Evolutionary conservation across 352 stramenopile genomes (phyloP).

Genomic region (Pythium apleroticum): DNA sequence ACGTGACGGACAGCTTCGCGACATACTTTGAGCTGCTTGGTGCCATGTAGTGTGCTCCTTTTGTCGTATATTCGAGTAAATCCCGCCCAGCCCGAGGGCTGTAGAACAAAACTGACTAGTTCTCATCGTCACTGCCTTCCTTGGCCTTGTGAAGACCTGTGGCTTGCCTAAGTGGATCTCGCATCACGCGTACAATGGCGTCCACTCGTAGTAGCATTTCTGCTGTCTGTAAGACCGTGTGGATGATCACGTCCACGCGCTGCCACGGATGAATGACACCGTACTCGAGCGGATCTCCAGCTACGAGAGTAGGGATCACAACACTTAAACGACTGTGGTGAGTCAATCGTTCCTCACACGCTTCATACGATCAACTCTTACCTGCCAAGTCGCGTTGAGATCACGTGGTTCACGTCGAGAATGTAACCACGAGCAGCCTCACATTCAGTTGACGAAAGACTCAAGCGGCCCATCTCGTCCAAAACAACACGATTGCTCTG

Average conservation of each 20-base stretch:
- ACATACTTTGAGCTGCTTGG: slow-evolving; percentile 67
- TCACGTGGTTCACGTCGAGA: slow-evolving; percentile 31
- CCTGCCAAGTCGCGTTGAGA: slow-evolving; percentile 24
- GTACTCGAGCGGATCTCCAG: slow-evolving; percentile 33
- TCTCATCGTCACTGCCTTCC: slow-evolving; percentile 11
- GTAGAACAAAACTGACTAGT: background rate
- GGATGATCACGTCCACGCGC: slow-evolving; percentile 49
- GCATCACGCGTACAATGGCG: slow-evolving; percentile 27
- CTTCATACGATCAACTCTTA: background rate
- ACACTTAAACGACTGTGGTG: slow-evolving; percentile 22
- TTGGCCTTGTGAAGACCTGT: slow-evolving; percentile 4
- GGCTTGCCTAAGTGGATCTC: slow-evolving; percentile 7
- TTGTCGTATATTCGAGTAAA: background rate
- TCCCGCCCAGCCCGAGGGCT: background rate
- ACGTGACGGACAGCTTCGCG: slow-evolving; percentile 67
- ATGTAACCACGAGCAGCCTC: slow-evolving; percentile 10
- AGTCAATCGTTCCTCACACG: background rate
- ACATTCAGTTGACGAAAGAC: background rate
- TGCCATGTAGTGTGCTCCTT: slow-evolving; percentile 19
- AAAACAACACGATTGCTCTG: slow-evolving; percentile 10
- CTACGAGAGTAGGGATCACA: slow-evolving; percentile 36
- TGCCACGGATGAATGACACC: slow-evolving; percentile 57
- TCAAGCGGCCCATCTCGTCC: slow-evolving; percentile 12
- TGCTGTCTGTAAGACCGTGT: slow-evolving; percentile 45
- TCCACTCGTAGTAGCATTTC: slow-evolving; percentile 67